Conservation (phyloP, 1,284 basidiomycete species). For the Phenoliferia sp. region DNA sequence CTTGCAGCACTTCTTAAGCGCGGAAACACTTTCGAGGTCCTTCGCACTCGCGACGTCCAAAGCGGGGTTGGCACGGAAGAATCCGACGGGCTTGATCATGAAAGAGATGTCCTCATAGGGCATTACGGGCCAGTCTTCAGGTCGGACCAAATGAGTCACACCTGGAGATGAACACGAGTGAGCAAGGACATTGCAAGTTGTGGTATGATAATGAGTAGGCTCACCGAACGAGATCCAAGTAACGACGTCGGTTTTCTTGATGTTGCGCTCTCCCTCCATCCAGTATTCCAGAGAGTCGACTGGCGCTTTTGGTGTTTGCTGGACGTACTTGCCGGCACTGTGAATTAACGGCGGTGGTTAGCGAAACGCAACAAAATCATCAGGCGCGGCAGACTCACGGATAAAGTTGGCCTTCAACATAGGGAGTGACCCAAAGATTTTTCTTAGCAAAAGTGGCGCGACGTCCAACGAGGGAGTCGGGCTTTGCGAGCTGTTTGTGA, state of each 20-base stretch:
- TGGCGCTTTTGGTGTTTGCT: slow-evolving; percentile 47
- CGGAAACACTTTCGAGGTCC: slow-evolving; percentile 1
- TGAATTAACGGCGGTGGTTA: neutral
- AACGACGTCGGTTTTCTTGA: slow-evolving; percentile 73
- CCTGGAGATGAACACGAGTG: too few species aligned
- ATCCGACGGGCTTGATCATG: slow-evolving; percentile 63
- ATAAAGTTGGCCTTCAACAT: slow-evolving; percentile 70
- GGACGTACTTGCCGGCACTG: slow-evolving; percentile 25
- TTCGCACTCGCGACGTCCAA: slow-evolving; percentile 67
- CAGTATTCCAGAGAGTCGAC: slow-evolving; percentile 66
- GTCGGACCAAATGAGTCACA: slow-evolving; percentile 74
- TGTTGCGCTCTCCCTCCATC: slow-evolving; percentile 52
- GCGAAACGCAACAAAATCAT: neutral
- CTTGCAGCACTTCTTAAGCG: neutral
- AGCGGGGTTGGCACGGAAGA: slow-evolving; percentile 76
- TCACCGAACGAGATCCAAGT: slow-evolving; percentile 60
- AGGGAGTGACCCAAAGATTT: slow-evolving; percentile 70
- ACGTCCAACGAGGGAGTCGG: slow-evolving; percentile 67
- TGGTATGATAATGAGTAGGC: too few species aligned
- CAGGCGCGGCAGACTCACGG: slow-evolving; percentile 48
- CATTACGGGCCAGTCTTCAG: slow-evolving; percentile 81
- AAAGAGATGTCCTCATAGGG: slow-evolving; percentile 71
- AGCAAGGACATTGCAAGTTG: too few species aligned
- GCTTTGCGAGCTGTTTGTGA: slow-evolving; percentile 55
- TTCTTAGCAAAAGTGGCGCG: slow-evolving; percentile 73